These are phyloP conservation scores for Zizania palustris DNA, from an alignment of 202 grass and related monocot genomes.

Conservation along the genomic window DNA sequence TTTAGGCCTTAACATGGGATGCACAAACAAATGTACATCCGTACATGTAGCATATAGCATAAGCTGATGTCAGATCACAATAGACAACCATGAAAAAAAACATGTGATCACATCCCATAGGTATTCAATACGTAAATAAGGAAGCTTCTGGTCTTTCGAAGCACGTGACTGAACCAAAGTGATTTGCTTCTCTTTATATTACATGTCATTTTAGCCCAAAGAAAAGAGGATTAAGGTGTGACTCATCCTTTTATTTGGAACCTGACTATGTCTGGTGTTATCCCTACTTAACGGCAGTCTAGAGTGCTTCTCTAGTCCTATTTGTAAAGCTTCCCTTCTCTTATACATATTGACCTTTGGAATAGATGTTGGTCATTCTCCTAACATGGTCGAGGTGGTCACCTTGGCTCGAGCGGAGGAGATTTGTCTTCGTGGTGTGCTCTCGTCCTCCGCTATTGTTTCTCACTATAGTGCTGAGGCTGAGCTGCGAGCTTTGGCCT, in stretches of 20 bases:
- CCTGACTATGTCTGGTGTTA: not conserved
- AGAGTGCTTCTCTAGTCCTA: not conserved
- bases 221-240: not conserved
- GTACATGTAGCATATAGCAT: not conserved
- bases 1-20: no score
- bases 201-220: not conserved
- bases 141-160: not conserved
- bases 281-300: not conserved
- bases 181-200: not conserved
- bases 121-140: not conserved
- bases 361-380: no score
- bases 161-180: not conserved
- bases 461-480: no score
- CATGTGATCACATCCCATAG: not conserved
- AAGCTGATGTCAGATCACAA: not conserved
- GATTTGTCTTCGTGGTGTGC: no score
- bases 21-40: no score
- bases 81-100: not conserved
- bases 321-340: no score
- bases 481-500: no score
- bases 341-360: no score
- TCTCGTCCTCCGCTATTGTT: no score
- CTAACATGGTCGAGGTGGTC: no score
- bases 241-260: not conserved
- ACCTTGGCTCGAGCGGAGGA: no score